Evolutionary conservation across 306 rosid species (phyloP).

Genomic region (Amphicarpaea edgeworthii): DNA sequence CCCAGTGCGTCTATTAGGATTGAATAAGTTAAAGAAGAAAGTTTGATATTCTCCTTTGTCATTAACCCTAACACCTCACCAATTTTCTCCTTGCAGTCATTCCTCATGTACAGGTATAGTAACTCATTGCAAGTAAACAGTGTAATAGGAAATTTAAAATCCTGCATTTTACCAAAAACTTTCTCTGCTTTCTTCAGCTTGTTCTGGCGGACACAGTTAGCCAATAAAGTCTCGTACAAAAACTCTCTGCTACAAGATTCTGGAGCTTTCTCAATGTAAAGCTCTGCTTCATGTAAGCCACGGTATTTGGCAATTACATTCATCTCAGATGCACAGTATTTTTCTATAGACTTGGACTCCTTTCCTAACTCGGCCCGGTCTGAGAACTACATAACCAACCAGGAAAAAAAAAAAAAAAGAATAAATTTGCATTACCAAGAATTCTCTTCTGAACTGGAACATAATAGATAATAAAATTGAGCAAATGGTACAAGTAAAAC

Average conservation of each 20-base stretch:
- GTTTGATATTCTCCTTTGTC: conserved; percentile 82
- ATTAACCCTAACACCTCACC: conserved; percentile 79
- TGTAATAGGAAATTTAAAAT: conserved; percentile 66
- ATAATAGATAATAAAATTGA: no score
- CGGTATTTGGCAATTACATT: conserved; percentile 74
- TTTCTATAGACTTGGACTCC: conserved; percentile 61
- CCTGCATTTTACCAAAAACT: conserved; percentile 80
- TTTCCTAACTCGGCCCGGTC: conserved; percentile 76
- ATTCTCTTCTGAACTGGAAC: conserved; percentile 39
- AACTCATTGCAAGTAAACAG: conserved; percentile 77
- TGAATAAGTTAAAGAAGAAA: conserved; percentile 64
- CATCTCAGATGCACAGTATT: conserved; percentile 76
- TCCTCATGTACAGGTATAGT: conserved; percentile 77
- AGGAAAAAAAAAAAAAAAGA: conserved; percentile 18
- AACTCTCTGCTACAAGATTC: conserved; percentile 76
- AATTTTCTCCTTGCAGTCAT: conserved; percentile 73
- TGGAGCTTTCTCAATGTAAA: conserved; percentile 66
- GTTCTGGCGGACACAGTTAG: conserved; percentile 57
- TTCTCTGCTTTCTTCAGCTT: conserved; percentile 71
- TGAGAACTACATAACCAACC: conserved; percentile 66
- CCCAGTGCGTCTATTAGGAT: conserved; percentile 75
- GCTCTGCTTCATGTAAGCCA: conserved; percentile 75
- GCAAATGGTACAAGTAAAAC: no score
- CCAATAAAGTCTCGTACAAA: conserved; percentile 71
- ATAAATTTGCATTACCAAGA: conserved; percentile 1